Percentiles rank a stretch among this genome's conserved stretches.
These are phyloP conservation scores for Populus deltoides DNA, from an alignment of 345 rosid genomes.

Conservation along the genomic window DNA sequence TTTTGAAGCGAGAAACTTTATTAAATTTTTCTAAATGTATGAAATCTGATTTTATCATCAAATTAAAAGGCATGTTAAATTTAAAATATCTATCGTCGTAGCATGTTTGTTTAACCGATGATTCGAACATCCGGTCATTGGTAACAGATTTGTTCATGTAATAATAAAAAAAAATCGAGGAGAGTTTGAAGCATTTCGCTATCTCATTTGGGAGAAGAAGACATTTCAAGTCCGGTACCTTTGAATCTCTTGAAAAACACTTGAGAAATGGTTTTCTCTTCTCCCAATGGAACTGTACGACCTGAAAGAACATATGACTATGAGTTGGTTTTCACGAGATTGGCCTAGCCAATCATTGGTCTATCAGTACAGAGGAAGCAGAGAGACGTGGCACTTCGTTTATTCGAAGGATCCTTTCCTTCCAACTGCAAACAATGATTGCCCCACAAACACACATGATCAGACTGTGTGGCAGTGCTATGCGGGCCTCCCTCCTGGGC, in stretches of 20 bases:
- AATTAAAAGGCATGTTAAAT: no score
- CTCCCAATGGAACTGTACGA: not conserved
- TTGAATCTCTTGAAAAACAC: no score
- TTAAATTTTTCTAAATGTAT: no score
- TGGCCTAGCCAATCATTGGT: constrained; percentile 8
- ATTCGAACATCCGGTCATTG: not conserved
- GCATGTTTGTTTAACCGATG: no score
- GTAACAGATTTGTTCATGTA: not conserved
- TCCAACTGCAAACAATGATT: no score
- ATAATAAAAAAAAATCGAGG: not conserved
- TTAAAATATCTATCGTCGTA: no score
- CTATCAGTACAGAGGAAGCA: not conserved
- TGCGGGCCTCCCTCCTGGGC: not conserved
- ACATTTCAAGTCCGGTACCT: no score
- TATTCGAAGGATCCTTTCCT: constrained; percentile 5
- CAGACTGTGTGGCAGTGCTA: no score
- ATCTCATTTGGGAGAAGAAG: not conserved
- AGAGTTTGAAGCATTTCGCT: not conserved
- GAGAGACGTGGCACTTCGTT: not conserved
- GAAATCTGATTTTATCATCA: no score
- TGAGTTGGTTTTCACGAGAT: not conserved
- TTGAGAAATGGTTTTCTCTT: no score
- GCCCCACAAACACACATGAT: not conserved
- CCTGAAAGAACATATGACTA: not conserved
- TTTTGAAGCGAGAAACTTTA: no score